These are phyloP conservation scores for Paxillus rubicundulus DNA, from an alignment of 768 basidiomycete genomes.

Conservation along the genomic window DNA sequence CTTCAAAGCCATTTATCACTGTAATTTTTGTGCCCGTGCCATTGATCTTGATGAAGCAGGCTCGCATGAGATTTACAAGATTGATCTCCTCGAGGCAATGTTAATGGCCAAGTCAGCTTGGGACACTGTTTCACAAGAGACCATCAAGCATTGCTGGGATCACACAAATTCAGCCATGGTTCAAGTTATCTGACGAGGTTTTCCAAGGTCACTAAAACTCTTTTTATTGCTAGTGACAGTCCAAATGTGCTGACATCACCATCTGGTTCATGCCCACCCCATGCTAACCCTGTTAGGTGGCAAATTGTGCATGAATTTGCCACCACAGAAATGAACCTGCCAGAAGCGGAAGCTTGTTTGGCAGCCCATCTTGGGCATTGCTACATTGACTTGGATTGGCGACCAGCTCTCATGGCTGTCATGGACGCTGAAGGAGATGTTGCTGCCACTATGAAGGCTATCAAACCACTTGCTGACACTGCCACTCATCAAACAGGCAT, in stretches of 20 bases:
- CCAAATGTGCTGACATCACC: background rate
- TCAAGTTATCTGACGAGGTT: no score
- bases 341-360: no score
- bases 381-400: background rate
- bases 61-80: slow-evolving; percentile 31
- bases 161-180: no score
- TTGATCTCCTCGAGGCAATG: slow-evolving; percentile 35
- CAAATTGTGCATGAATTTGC: slow-evolving; percentile 2
- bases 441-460: background rate
- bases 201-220: no score
- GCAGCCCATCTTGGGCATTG: background rate
- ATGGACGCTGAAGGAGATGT: background rate
- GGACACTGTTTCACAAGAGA: no score
- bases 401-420: background rate
- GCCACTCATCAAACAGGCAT: background rate
- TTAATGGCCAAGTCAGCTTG: no score
- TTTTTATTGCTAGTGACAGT: no score
- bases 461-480: no score
- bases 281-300: background rate
- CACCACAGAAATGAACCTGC: no score
- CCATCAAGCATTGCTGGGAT: no score
- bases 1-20: slow-evolving; percentile 19
- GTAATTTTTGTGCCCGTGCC: slow-evolving; percentile 11
- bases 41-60: no score
- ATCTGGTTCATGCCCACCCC: background rate